Base-by-base conservation (phyloP, 106 monocot genomes). In the Dendrobium chrysotoxum region DNA sequence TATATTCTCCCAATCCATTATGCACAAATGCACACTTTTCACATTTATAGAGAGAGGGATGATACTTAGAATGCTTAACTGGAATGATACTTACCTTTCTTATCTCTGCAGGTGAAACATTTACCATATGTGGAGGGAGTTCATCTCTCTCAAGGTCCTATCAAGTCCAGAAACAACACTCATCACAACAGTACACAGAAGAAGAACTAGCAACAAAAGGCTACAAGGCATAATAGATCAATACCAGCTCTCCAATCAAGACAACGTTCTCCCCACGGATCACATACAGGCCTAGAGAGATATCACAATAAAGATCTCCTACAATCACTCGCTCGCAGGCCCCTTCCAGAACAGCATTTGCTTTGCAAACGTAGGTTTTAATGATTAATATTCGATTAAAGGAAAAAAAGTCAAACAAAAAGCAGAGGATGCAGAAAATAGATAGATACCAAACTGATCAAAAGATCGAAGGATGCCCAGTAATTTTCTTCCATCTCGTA, bases 401-500 rank as follows among this genome's bases (percentile, higher is more conserved):
- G 26, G 5, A 76, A 76, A 46, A 3, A 75, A 28, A 76, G 26
- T 45, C 23, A 45, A 47, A 75, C 3, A 12, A 11, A 42, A 61
- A 1, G 5, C 18, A 79, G 26, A 3, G 31, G 28, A 78, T n/a
- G 41, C 50, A 53, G 31, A 42, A 23, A 74, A 53, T 13, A 72
- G 41, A 77, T 40, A 54, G 10, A 71, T 95, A 99, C 98, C 98
- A 88, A 93, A 99, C 85, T 99, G 98, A 79, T 99, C 98, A 77
- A 99, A 99, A 38, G 98, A 99, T 46, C 98, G 93, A 57, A 99
- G 95, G 77, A 95, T 93, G 74, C 98, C 98, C 58, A 99, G 79
- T 77, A 99, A 88, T 81, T 99, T 99, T 42, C 98, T 79, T 16
- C 98, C 98, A 86, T 99, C 98, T 78, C 98, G 81, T 75, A 99